phyloP scores from a whole-genome alignment of 345 rosid genomes.

The Boechera divaricarpa region DNA sequence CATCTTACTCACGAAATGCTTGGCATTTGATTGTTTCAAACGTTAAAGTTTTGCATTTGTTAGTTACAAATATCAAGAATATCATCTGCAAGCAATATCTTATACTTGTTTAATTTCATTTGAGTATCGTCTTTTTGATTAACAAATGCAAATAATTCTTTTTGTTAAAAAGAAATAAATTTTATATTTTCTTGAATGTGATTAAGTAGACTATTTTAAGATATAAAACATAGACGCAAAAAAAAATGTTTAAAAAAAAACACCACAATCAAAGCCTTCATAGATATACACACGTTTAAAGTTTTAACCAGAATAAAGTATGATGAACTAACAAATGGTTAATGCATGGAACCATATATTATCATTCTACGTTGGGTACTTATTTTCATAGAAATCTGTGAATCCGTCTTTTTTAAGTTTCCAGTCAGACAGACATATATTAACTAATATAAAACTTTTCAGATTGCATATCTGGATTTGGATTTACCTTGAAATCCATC shows the following conservation, averaged over 20 bases:
- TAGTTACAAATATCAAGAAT: neutral
- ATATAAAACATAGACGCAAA: neutral
- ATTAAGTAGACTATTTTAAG: neutral
- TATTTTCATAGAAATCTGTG: slow-evolving; percentile 43
- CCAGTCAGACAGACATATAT: slow-evolving; percentile 23
- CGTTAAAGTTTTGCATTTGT: neutral
- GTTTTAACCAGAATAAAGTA: slow-evolving; percentile 32
- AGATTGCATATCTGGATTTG: slow-evolving; percentile 16
- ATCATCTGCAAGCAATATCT: neutral
- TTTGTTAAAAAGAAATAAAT: too few species aligned
- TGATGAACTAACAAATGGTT: slow-evolving; percentile 41
- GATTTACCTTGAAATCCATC: neutral
- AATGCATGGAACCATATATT: slow-evolving; percentile 44
- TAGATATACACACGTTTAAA: slow-evolving; percentile 29
- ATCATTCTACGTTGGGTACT: slow-evolving; percentile 47
- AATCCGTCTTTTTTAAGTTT: slow-evolving; percentile 22
- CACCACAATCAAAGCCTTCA: slow-evolving; percentile 8
- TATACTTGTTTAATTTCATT: neutral
- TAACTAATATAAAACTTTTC: slow-evolving; percentile 27
- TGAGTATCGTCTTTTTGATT: neutral
- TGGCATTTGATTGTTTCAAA: neutral
- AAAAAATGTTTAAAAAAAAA: neutral
- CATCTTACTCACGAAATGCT: neutral
- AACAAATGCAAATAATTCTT: neutral
- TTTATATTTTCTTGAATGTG: neutral